Percentiles rank a stretch among this genome's conserved stretches.
Evolutionary conservation across 2,329 filamentous ascomycete genomes (phyloP).

Genomic region (Hypocrella siamensis): DNA sequence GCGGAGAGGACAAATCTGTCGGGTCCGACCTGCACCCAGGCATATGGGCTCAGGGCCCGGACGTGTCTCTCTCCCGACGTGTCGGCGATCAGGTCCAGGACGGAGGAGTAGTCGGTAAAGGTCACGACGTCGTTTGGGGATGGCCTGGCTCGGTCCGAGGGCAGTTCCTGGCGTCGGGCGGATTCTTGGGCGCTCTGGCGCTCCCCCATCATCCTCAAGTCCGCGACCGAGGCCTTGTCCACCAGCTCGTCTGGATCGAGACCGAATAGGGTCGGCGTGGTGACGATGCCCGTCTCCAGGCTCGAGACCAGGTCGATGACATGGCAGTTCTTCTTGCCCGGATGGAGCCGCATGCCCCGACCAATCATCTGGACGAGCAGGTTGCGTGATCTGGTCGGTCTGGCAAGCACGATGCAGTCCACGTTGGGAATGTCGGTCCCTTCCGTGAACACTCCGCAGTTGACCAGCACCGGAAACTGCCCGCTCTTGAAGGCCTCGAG

Average conservation of each 20-base stretch:
- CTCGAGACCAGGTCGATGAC: slow-evolving; percentile 92
- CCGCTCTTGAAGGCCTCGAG: slow-evolving; percentile 62
- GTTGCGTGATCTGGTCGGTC: slow-evolving; percentile 86
- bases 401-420: slow-evolving; percentile 76
- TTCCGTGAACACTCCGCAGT: slow-evolving; percentile 94
- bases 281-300: slow-evolving; percentile 70
- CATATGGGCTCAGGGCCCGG: slow-evolving; percentile 53
- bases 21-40: slow-evolving; percentile 70
- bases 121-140: slow-evolving; percentile 34
- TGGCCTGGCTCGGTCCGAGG: slow-evolving; percentile 2
- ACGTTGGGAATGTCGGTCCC: slow-evolving; percentile 97
- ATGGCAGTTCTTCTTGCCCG: slow-evolving; percentile 77
- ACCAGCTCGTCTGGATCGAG: slow-evolving; percentile 72
- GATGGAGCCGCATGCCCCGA: slow-evolving; percentile 70
- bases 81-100: slow-evolving; percentile 82
- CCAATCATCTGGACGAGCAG: slow-evolving; percentile 96
- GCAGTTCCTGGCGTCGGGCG: slow-evolving; percentile 5
- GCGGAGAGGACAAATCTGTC: slow-evolving; percentile 57
- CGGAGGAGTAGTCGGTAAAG: slow-evolving; percentile 81
- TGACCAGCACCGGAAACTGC: slow-evolving; percentile 76
- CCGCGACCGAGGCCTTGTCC: slow-evolving; percentile 44
- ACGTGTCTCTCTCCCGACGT: slow-evolving; percentile 66
- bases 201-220: slow-evolving; percentile 40
- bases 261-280: slow-evolving; percentile 83
- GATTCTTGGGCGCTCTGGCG: slow-evolving; percentile 27